These are phyloP conservation scores for Neocallimastix lanati DNA, from an alignment of 192 early-diverging fungal genomes.

Conservation along the genomic window DNA sequence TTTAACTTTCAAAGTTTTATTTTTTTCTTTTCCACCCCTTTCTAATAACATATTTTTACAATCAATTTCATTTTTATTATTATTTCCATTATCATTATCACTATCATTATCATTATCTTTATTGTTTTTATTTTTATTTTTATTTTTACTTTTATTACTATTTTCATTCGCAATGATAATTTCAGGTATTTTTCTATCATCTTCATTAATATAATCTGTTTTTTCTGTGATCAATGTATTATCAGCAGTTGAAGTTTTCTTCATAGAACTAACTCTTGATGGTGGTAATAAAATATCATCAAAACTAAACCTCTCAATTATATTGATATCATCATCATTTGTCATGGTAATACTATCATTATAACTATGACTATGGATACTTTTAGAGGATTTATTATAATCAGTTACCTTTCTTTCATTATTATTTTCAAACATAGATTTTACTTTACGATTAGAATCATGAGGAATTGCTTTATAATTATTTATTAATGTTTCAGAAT, in stretches of 20 bases:
- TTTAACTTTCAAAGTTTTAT: neutral
- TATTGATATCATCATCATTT: neutral
- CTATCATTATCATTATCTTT: too few relatives aligned
- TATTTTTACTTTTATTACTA: neutral
- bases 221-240: neutral
- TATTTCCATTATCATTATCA: too few relatives aligned
- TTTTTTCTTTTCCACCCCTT: neutral
- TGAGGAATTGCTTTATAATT: too few relatives aligned
- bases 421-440: neutral
- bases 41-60: too few relatives aligned
- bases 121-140: neutral
- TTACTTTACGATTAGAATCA: neutral
- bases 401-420: neutral
- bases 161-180: neutral
- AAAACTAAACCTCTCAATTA: neutral
- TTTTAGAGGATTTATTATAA: neutral
- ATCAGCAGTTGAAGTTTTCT: neutral
- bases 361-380: neutral
- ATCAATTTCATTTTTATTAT: too few relatives aligned
- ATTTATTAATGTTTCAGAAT: too few relatives aligned
- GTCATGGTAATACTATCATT: neutral
- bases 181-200: neutral
- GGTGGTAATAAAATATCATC: neutral
- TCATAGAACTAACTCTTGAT: neutral
- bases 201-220: neutral